These are phyloP conservation scores for Zychaea mexicana DNA, from an alignment of 371 early-diverging fungal genomes.

Conservation along the genomic window DNA sequence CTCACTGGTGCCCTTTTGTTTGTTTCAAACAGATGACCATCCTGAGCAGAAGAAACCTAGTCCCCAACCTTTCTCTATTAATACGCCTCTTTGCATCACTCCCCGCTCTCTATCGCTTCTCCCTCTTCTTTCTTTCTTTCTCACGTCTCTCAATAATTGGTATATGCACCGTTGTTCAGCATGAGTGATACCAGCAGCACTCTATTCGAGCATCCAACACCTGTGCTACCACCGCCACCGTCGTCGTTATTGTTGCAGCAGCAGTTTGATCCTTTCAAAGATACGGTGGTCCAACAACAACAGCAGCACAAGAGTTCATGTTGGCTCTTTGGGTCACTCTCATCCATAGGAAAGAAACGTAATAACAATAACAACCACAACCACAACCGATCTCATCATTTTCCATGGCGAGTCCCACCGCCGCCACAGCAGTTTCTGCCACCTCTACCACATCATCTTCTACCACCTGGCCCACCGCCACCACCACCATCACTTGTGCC, in stretches of 20 bases:
- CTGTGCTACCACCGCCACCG: background rate
- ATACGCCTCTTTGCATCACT: too few species aligned
- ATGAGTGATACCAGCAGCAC: slow-evolving; percentile 5
- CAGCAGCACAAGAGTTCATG: background rate
- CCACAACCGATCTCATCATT: background rate
- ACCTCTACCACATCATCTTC: background rate
- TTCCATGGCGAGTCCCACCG: background rate
- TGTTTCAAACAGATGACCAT: too few species aligned
- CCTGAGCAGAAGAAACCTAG: too few species aligned
- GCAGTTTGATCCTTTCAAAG: background rate
- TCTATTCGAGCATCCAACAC: background rate
- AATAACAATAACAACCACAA: background rate
- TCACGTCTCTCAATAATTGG: background rate
- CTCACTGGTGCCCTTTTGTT: too few species aligned
- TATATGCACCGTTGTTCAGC: background rate
- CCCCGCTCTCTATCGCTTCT: background rate
- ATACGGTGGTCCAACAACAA: background rate
- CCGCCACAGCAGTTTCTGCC: background rate
- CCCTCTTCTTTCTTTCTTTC: background rate
- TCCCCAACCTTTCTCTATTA: background rate
- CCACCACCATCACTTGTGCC: background rate
- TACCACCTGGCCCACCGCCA: background rate
- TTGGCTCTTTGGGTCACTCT: background rate
- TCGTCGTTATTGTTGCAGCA: background rate
- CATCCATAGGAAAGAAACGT: background rate